Base-by-base conservation (phyloP, 2,329 filamentous ascomycete genomes). In the Aspergillus proliferans region DNA sequence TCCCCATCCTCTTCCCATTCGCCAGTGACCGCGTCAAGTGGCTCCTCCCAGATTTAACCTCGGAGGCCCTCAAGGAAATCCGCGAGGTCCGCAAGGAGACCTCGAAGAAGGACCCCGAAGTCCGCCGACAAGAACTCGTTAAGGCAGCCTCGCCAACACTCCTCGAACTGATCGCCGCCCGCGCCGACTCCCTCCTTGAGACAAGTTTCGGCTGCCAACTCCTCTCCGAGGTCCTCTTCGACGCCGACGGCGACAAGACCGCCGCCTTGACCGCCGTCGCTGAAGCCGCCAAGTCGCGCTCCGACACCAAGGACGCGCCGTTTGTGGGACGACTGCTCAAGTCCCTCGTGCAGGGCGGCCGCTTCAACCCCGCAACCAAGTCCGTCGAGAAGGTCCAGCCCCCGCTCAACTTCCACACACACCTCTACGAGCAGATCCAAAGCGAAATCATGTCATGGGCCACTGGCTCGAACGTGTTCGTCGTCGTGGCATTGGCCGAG, bases 131-230 rank as follows among this genome's bases (percentile, higher is more conserved):
- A 58, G 93, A 96, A 67, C 76, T 98, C 39, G 75, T 88, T 19
- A 81, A 83, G 51, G 79, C 83, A 9, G 73, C 95, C 24, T 90
- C 89, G 1, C 83, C 87, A 2, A 80, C 84, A 26, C 75, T 97
- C 2, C 77, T 98, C 26, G 79, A 83, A 40, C 82, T 88, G 36
- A 85, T 97, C 51, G 78, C 82, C 1, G 75, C 82, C 1, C 80
- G 84, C 21, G 81, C 90, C 1, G 72, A 76, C 2, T 81, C 85
- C 34, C 78, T 98, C 18, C 79, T 87, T 2, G 74, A 83, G 21
- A 87, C 86, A 8, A 85, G 84, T 15, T 93, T 93, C 58, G 93
- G 92, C 10, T 89, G 87, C 68, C 91, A 95, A 59, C 85, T 95
- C 63, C 80, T 97, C 46, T 79, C 84, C 0, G 89, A 96, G 62